Percentiles rank a stretch among this genome's conserved stretches.
Evolutionary conservation across 768 basidiomycete genomes (phyloP).

Genomic region (Naganishia onofrii): DNA sequence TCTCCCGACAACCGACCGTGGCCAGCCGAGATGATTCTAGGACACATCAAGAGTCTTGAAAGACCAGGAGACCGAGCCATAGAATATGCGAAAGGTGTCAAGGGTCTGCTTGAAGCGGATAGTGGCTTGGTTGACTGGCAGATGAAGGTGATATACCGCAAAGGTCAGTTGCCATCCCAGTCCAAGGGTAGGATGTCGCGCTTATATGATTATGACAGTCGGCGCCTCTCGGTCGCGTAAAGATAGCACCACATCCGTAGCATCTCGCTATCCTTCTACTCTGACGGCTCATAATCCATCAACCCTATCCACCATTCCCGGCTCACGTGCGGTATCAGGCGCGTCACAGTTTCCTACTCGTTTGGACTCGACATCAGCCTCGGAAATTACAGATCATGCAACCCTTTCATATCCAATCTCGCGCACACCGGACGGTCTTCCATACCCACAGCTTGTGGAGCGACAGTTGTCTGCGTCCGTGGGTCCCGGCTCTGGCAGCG

Average conservation of each 20-base stretch:
- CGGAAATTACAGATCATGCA: conserved; percentile 17
- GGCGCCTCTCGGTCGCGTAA: background rate
- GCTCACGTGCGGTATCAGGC: conserved; percentile 22
- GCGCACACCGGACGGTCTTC: conserved; percentile 11
- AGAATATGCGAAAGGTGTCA: conserved; percentile 46
- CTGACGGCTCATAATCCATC: background rate
- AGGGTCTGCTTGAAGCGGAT: conserved; percentile 44
- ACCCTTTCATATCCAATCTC: conserved; percentile 8
- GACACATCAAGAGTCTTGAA: conserved; percentile 44
- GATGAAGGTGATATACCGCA: conserved; percentile 28
- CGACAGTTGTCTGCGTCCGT: background rate
- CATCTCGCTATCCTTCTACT: conserved; percentile 3
- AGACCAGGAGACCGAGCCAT: conserved; percentile 46
- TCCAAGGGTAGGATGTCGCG: background rate
- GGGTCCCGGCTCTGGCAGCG: background rate
- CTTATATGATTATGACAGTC: background rate
- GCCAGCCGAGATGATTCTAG: conserved; percentile 50
- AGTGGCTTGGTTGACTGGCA: conserved; percentile 47
- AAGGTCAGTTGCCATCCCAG: conserved; percentile 34
- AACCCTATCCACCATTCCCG: conserved; percentile 2
- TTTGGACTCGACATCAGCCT: conserved; percentile 13
- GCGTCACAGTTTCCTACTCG: conserved; percentile 28
- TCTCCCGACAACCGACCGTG: conserved; percentile 36
- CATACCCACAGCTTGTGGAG: conserved; percentile 13
- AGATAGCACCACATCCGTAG: conserved; percentile 1